A percentile compares a stretch with the other conserved stretches of the same genome.
phyloP scores from a whole-genome alignment of 495 filamentous ascomycete genomes.

The Penicillium robsamsonii region DNA sequence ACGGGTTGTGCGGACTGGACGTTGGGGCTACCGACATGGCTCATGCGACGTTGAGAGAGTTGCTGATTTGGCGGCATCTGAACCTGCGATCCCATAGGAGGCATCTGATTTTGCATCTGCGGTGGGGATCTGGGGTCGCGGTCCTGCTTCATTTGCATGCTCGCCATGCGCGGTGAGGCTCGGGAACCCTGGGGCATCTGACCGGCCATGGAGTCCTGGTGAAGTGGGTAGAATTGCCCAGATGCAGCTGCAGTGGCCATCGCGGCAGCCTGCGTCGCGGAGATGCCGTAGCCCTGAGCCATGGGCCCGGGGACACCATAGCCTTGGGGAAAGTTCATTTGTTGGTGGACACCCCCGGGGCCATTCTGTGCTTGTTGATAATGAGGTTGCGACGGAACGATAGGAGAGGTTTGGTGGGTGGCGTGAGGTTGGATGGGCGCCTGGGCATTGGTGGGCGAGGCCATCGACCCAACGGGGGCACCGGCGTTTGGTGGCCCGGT shows the following conservation, averaged over 20 bases:
- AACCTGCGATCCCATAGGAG: constrained; percentile 50
- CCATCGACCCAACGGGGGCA: constrained; percentile 46
- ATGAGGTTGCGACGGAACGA: constrained; percentile 54
- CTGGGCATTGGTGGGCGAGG: constrained; percentile 53
- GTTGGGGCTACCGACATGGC: constrained; percentile 52
- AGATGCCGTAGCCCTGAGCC: constrained; percentile 50
- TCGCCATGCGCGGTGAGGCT: constrained; percentile 53
- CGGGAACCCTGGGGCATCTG: constrained; percentile 47
- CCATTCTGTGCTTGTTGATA: constrained; percentile 48
- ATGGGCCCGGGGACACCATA: constrained; percentile 50
- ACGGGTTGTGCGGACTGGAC: constrained; percentile 46
- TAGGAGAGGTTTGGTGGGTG: constrained; percentile 51
- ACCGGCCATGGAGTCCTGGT: constrained; percentile 49
- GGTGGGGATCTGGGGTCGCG: constrained; percentile 52
- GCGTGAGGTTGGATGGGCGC: constrained; percentile 52
- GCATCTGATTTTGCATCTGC: constrained; percentile 50
- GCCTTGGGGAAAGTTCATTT: constrained; percentile 52
- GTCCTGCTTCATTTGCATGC: constrained; percentile 51
- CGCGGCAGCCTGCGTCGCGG: constrained; percentile 52
- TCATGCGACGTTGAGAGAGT: constrained; percentile 50
- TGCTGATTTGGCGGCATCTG: constrained; percentile 45
- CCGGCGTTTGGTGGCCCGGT: constrained; percentile 46
- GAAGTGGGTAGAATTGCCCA: constrained; percentile 50
- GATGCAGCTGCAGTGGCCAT: constrained; percentile 58
- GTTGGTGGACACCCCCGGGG: constrained; percentile 48